Evolutionary conservation across 1,284 basidiomycete species (phyloP).

Genomic region (Anthracocystis walkeri): DNA sequence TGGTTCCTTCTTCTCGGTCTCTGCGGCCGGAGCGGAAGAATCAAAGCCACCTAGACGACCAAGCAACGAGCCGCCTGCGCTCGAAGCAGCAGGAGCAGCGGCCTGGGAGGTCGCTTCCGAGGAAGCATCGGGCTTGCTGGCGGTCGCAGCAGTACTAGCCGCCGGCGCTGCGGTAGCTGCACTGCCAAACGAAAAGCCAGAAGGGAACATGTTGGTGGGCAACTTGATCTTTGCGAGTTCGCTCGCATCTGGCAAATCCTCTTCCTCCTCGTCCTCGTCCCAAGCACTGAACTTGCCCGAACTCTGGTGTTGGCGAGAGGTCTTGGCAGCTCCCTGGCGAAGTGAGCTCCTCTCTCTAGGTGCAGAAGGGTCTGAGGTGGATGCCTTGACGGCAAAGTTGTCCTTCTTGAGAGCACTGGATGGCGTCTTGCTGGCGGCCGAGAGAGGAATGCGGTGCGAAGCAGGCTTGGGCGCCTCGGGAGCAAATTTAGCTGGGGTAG

Average conservation of each 20-base stretch:
- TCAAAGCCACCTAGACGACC: conserved; percentile 53
- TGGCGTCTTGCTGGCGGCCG: conserved; percentile 37
- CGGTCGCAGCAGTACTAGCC: conserved; percentile 1
- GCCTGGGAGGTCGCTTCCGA: conserved; percentile 6
- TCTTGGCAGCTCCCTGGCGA: conserved; percentile 63
- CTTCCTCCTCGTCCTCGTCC: conserved; percentile 67
- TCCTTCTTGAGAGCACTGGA: conserved; percentile 42
- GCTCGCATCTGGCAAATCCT: conserved; percentile 58
- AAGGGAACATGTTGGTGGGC: conserved; percentile 62
- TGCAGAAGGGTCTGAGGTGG: conserved; percentile 37
- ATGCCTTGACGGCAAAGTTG: conserved; percentile 54
- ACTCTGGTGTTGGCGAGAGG: conserved; percentile 57
- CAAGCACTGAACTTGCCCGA: conserved; percentile 63
- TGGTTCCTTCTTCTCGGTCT: conserved; percentile 28
- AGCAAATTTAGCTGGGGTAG: conserved; percentile 10
- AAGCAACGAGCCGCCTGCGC: conserved; percentile 15
- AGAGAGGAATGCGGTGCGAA: conserved; percentile 40
- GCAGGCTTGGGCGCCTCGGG: conserved; percentile 42
- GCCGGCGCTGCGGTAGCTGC: conserved; percentile 6
- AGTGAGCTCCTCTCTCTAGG: conserved; percentile 60
- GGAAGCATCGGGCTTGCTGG: conserved; percentile 7
- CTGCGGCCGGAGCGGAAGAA: conserved; percentile 35
- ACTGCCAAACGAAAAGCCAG: conserved; percentile 59
- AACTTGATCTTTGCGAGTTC: conserved; percentile 67
- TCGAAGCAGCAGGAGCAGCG: background rate